Evolutionary conservation across 2,329 filamentous ascomycete species (phyloP), one percentile per base, ranked within the genome.

Genomic region (Colletotrichum tropicicola): DNA sequence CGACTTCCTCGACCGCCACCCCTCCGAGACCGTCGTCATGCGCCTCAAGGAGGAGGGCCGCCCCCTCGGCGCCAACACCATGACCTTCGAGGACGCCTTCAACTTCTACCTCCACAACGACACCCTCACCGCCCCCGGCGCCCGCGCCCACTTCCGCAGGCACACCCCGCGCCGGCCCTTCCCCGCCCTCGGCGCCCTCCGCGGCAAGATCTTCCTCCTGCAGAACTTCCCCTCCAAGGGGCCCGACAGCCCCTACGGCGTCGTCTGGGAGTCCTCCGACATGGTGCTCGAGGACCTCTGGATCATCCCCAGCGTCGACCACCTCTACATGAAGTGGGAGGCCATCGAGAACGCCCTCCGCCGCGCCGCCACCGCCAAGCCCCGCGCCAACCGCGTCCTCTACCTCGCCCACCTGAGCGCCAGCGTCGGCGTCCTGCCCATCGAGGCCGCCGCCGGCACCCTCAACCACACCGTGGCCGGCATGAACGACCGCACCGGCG

Each of bases 371-470:
- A 70, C 73, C 4, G 56, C 68, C 5, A 70, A 72, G 4, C 59
- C 69, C 15, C 70, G 72, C 17, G 73, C 78, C 62, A 80, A 81
- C 71, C 59, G 70, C 28, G 63, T 70, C 7, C 72, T 85, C 15
- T 84, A 79, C 68, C 73, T 85, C 15, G 77, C 81, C 17, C 83
- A 85, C 69, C 68, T 83, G 21, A 84, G 81, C 15, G 83, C 83
- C 13, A 80, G 79, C 19, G 77, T 84, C 3, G 82, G 81, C 37
- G 81, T 85, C 9, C 66, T 82, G 63, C 83, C 83, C 37, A 82
- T 85, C 53, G 80, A 83, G 68, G 83, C 82, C 2, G 83, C 83
- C 10, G 82, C 83, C 0, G 83, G 83, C 0, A 77, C 81, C n/a
- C 69, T 70, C 55, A 80, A 83, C 67, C 72, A 73, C 43, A 75